Evolutionary conservation across 176 grass and related monocot species (phyloP).

Genomic region (Microstegium vimineum): DNA sequence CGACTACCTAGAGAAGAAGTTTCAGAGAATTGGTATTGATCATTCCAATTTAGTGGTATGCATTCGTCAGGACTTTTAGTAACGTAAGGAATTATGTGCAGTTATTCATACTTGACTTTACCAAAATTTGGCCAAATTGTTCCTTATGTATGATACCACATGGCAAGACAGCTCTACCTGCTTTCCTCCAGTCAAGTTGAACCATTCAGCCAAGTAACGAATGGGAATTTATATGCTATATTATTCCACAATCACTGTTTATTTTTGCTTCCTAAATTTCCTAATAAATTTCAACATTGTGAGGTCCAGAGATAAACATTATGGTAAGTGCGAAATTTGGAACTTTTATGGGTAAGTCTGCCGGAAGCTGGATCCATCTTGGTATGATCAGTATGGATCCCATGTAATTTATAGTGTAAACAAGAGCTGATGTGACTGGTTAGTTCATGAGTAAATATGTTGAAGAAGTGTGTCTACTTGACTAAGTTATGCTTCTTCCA

Average conservation of each 20-base stretch:
- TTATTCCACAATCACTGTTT: slow-evolving; percentile 11
- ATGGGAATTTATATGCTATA: background rate
- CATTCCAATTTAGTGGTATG: background rate
- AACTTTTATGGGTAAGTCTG: background rate
- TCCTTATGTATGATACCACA: background rate
- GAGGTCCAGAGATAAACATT: background rate
- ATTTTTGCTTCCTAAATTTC: background rate
- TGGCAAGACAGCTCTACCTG: background rate
- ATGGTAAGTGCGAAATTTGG: background rate
- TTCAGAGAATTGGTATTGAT: background rate
- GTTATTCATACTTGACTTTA: background rate
- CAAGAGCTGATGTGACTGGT: background rate
- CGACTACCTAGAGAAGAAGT: background rate
- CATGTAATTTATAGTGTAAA: slow-evolving; percentile 12
- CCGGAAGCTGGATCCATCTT: background rate
- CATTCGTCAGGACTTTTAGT: background rate
- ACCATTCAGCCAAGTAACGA: background rate
- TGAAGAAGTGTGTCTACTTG: background rate
- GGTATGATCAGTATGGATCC: background rate
- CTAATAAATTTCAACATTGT: background rate
- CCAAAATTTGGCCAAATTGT: background rate
- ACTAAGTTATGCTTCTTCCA: background rate
- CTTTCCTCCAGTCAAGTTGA: background rate
- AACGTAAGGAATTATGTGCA: background rate
- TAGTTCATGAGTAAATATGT: background rate